Base-by-base conservation (phyloP, 495 filamentous ascomycete genomes). In the Jackrogersella multiformis region DNA sequence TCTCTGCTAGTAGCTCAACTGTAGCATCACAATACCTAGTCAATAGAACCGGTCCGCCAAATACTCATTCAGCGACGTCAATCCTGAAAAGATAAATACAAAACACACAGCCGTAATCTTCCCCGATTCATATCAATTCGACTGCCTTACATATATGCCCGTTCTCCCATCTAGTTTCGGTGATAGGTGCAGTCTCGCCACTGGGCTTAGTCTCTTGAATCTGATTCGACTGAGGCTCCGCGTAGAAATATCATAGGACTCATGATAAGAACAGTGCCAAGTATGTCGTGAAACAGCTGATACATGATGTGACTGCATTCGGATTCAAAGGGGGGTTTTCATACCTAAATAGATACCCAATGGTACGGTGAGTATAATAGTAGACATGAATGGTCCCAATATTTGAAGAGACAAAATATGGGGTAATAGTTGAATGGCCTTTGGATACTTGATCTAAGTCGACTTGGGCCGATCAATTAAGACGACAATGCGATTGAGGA, bases 281-380 rank as follows among this genome's bases (percentile, higher is more conserved):
- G 48, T 42, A 55, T 21, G 53, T 46, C 60, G 41, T 60, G 60
- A 60, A 44, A 64, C 41, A n/a, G 16, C 32, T 49, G 34, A 30
- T 32, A 21, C 55, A 51, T 68, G 59, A 63, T 64, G 49, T 49
- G 59, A 64, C 54, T 21, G 46, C 18, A 39, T 0, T 42, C 18
- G 32, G 38, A n/a, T 63, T 45, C 9, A 9, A 51, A 7, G 55
- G 58, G 60, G 66, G 66, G 21, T 48, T 49, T 35, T 20, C 23
- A 51, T 4, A 39, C 35, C 13, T 51, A 61, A n/a, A n/a, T n/a
- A n/a, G n/a, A n/a, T n/a, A n/a, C n/a, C 16, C 5, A 35, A 16
- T 32, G 2, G 12, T 35, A 45, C 8, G 26, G 16, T 53, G 36
- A 13, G 18, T 13, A 4, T n/a, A 16, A 32, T 26, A 46, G 30